Base-by-base conservation (phyloP, 2,329 filamentous ascomycete species). In the Aspergillus texensis region DNA sequence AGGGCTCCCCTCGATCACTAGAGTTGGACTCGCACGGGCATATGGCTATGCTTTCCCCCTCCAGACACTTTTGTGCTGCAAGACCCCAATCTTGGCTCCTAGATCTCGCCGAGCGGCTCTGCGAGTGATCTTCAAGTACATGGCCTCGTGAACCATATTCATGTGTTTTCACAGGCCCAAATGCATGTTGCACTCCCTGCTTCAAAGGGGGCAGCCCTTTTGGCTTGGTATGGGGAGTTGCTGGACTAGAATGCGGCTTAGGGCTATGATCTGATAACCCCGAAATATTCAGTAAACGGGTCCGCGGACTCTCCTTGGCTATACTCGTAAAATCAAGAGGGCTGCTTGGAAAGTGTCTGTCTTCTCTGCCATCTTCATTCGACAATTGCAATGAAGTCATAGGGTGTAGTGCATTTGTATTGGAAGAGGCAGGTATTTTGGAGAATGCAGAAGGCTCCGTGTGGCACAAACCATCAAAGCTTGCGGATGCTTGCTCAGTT, bases 401-500 rank as follows among this genome's bases (percentile, higher is more conserved):
- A 16, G 58, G 12, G 4, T 34, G 36, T n/a, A 48, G 16, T 28
- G 28, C 6, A n/a, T 24, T 60, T 39, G 26, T 54, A 36, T 52
- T 21, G 14, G n/a, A n/a, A 54, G 24, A 14, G 19, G 24, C 6
- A 45, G 16, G 26, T 12, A 58, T 12, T 48, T 48, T 16, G 19
- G 21, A 30, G 28, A 11, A 19, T 59, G 26, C 24, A 30, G 48
- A 45, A 30, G 34, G 52, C 34, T 26, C 52, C 19, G 32, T n/a
- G 30, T 14, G 32, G 10, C 34, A 30, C 28, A 26, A 32, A 30
- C 26, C 19, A 34, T 55, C 30, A 36, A 19, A 39, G 56, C 10
- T 16, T 19, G 60, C 16, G 48, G 43, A 41, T 57, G 34, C 24
- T 9, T 57, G 21, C n/a, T 56, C 32, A 55, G 55, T 30, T 60